Base-by-base conservation (phyloP, 805 yeast species). In the Starmerella potacharoeniae region DNA sequence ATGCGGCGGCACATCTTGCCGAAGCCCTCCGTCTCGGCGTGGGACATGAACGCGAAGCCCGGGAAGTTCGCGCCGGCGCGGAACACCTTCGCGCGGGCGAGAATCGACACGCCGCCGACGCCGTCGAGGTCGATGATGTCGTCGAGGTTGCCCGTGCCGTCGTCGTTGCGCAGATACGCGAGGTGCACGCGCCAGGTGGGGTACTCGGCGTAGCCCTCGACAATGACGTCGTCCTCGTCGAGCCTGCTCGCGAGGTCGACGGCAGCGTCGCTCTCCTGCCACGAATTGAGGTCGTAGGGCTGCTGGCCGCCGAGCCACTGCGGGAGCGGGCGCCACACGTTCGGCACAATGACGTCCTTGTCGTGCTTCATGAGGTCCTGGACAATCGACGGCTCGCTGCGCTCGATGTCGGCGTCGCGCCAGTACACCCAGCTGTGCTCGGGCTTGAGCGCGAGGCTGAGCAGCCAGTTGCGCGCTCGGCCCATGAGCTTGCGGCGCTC, bases 371-470 rank as follows among this genome's bases (percentile, higher is more conserved):
- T 91, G 63, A 90, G 73, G 70, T 90, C 97, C 69, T 90, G 96
- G 58, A 90, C 69, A 58, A 90, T 80, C 1, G 96, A 83, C 1
- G 82, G 76, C 5, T 96, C 95, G 34, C 84, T 81, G 0, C 90
- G 82, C 68, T 90, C 96, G n/a, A 91, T 95, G 69, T 91, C 97
- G 11, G 93, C 96, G 72, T 91, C 97, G 70, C 97, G 76, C 97
- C 97, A 91, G 69, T 90, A 89, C 7, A 91, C 96, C 85, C 90
- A 89, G 7, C 95, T 82, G 68, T 91, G 97, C 68, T 91, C 82
- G 1, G 97, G 97, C 68, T 82, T 83, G 50, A 91, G 69, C 1
- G 96, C 95, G 6, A 84, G 88, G 0, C 91, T 74, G 66, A 89
- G 79, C 44, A 91, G 73, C 97, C 97, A 91, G 69, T 91, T 91